Evolutionary conservation across 768 basidiomycete genomes (phyloP), one percentile per base, ranked within the genome.

Genomic region (Phylloporus scabripes): DNA sequence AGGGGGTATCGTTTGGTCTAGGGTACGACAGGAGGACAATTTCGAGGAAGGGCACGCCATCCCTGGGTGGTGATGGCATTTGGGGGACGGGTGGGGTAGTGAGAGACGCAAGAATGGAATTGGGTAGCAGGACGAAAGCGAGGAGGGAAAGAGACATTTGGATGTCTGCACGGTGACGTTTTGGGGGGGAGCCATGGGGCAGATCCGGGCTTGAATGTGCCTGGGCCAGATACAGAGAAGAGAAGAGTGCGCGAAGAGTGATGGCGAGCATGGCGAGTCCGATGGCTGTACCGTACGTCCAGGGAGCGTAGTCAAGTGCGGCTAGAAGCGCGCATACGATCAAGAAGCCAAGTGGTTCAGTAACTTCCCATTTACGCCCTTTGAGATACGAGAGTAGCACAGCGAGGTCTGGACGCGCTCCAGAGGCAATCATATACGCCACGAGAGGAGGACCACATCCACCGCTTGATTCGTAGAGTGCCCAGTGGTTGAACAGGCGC

Each of bases 11-110:
- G 52, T 67, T 56, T 1, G 70, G 67, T 37, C 72, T 67, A 5
- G 74, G 73, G 44, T 66, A 70, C 4, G 72, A 69, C 2, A 75
- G 61, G 12, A 74, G 48, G 31, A 75, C 48, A n/a, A 74, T 70
- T 37, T 75, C 70, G 6, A 75, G 61, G 11, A 70, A 58, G 10
- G 72, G 66, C 5, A 49, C 47, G 9, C 51, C 52, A 28, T 64
- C 46, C 55, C 53, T 32, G 24, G 47, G 50, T 47, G 60, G 50
- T 50, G 60, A 14, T 31, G 51, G 46, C 29, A 58, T 42, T 24
- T 28, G 45, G 39, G 23, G 32, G 46, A 40, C 3, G 18, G 20
- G 7, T 21, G 45, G 31, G 40, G 39, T 42, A 20, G 52, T 39
- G 24, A 58, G 42, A 14, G 46, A 28, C 7, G 24, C 14, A 3